Base-by-base conservation (phyloP, 2,329 filamentous ascomycete genomes). In the Colletotrichum paranaense region DNA sequence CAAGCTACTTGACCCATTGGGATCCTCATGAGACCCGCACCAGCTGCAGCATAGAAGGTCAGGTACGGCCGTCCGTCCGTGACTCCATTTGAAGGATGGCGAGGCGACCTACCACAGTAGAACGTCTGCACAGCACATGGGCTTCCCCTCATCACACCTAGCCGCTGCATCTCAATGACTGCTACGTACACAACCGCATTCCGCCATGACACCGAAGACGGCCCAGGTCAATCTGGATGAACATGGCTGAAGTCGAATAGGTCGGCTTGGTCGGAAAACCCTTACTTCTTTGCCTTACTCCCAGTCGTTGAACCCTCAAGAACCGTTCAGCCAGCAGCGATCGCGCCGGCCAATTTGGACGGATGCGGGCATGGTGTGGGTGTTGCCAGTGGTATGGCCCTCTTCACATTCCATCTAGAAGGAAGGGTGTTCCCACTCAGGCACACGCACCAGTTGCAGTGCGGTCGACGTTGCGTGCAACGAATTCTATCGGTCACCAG, bases 1-100 rank as follows among this genome's bases (percentile, higher is more conserved):
- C 66, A 70, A 70, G 71, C 62, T 60, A 73, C 38, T 60, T 35
- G 56, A 69, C 35, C 67, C 60, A 62, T 62, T 11, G 38, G 67
- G 60, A 65, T 55, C 70, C 67, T 57, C 67, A 38, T 24, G 46
- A 66, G 71, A 46, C 65, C 71, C 67, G 71, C 71, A 65, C 32
- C 46, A 60, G 60, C 60, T 73, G 70, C 70, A 71, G 67, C 56
- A 42, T 46, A 16, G 67, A 62, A 62, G 53, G 56, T 62, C 70
- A 65, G 67, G 62, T 62, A 73, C 67, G 16, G 28, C 71, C 53
- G 60, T 49, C 67, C 46, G 49, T 65, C 55, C 55, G 56, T 66
- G 42, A 35, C 42, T 66, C 70, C 66, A 56, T 70, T 62, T 24
- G 24, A 52, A 70, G 58, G 42, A 62, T 11, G 42, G 42, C 52